These are phyloP conservation scores for Teunomyces stri DNA, from an alignment of 805 yeast genomes.

Conservation along the genomic window DNA sequence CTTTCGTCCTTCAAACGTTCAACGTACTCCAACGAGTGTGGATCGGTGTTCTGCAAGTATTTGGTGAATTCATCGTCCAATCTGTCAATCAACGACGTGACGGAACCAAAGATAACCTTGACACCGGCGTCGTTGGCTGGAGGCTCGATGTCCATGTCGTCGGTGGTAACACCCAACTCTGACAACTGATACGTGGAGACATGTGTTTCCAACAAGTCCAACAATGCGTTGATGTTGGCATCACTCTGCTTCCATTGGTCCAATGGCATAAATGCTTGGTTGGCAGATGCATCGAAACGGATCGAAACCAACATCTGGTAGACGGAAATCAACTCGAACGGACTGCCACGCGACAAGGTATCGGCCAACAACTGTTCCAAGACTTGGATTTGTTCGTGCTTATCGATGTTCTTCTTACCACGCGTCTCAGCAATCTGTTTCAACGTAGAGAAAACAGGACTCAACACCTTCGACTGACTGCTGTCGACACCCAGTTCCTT, in stretches of 20 bases:
- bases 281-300: slow-evolving; percentile 76
- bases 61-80: slow-evolving; percentile 91
- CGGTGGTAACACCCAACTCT: slow-evolving; percentile 69
- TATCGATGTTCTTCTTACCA: slow-evolving; percentile 93
- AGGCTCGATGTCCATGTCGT: slow-evolving; percentile 70
- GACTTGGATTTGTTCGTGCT: slow-evolving; percentile 67
- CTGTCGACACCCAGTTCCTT: slow-evolving; percentile 12
- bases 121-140: slow-evolving; percentile 61
- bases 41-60: slow-evolving; percentile 85
- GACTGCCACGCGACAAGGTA: slow-evolving; percentile 24
- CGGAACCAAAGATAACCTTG: slow-evolving; percentile 75
- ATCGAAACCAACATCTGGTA: slow-evolving; percentile 81
- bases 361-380: slow-evolving; percentile 60
- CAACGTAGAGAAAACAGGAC: slow-evolving; percentile 67
- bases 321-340: slow-evolving; percentile 77
- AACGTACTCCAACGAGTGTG: slow-evolving; percentile 92
- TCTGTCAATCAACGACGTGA: slow-evolving; percentile 85
- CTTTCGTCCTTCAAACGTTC: slow-evolving; percentile 88
- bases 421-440: slow-evolving; percentile 79
- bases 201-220: slow-evolving; percentile 67
- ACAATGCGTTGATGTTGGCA: slow-evolving; percentile 57
- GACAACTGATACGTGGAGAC: slow-evolving; percentile 57
- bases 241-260: slow-evolving; percentile 77
- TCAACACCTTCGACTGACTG: slow-evolving; percentile 37
- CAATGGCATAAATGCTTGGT: slow-evolving; percentile 68